Evolutionary conservation across 345 rosid species (phyloP), one percentile per base, ranked within the genome.

Genomic region (Citrus australasica): DNA sequence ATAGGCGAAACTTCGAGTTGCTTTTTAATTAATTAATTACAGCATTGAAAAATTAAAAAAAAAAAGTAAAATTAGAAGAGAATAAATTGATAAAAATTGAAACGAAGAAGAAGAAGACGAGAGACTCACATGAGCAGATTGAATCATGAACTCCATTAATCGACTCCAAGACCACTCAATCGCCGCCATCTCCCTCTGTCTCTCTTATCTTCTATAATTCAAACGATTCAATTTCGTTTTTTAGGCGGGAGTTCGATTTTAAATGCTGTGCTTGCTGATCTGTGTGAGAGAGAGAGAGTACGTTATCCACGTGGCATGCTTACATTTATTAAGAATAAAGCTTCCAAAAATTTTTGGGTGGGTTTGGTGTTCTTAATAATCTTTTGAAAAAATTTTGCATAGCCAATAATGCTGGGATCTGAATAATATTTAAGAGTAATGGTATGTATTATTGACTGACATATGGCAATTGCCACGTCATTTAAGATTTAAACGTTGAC

Each of bases 1-100:
- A 84, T 56, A 13, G 97, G 94, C 78, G 87, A 78, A 67, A 87
- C 90, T 58, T 85, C 59, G 22, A 92, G 89, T 76, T 81, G 83
- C 97, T 93, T 70, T 46, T 46, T 27, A 53, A 63, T 53, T n/a
- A 53, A 42, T 42, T n/a, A 53, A 60, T 51, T 71, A 67, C 4
- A 38, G n/a, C 25, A 69, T 61, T 30, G 16, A 32, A 69, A 32
- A 5, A 14, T 5, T 35, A 0, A 7, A 7, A 7, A 37, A 37
- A 21, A 10, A 27, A n/a, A 27, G 77, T 46, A 81, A 55, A 32
- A 28, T 10, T 16, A 3, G n/a, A 13, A 13, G n/a, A 21, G 19
- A 53, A 16, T 13, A 11, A 32, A 21, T 2, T 25, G 22, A 37
- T 46, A 10, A 38, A 30, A 51, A 56, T 46, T 51, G 59, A 74